These are phyloP conservation scores for Leccinum subfulvum DNA, from an alignment of 1,284 basidiomycete species.

Conservation along the genomic window DNA sequence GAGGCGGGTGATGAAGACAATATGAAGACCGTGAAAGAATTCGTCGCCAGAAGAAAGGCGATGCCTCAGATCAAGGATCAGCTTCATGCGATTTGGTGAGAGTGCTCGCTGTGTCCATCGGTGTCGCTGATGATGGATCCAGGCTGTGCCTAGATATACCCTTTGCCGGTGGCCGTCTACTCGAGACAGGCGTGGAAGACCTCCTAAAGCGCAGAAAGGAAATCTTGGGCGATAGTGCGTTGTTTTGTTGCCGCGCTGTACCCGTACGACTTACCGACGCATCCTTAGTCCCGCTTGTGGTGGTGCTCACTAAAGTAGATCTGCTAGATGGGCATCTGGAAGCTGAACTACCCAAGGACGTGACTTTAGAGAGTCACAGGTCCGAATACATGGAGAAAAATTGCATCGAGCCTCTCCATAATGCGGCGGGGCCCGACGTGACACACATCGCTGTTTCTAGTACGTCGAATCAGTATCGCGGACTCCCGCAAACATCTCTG, in stretches of 20 bases:
- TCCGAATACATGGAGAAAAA: slow-evolving; percentile 1
- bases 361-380: background rate
- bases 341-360: background rate
- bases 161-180: slow-evolving; percentile 15
- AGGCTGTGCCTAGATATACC: slow-evolving; percentile 20
- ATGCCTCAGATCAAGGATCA: slow-evolving; percentile 9
- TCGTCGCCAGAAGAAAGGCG: slow-evolving; percentile 9
- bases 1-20: slow-evolving; percentile 17
- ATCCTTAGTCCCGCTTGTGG: slow-evolving; percentile 16
- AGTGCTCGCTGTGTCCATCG: background rate
- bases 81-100: slow-evolving; percentile 21
- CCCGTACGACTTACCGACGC: background rate
- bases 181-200: slow-evolving; percentile 14
- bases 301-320: slow-evolving; percentile 20
- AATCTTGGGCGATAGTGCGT: slow-evolving; percentile 15
- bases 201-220: slow-evolving; percentile 13
- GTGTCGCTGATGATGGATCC: background rate
- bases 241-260: background rate
- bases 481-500: background rate
- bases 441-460: slow-evolving; percentile 11
- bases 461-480: background rate
- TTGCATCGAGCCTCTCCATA: background rate
- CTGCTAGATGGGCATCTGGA: slow-evolving; percentile 4
- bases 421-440: background rate
- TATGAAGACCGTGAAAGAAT: slow-evolving; percentile 5